Evolutionary conservation across 2,329 filamentous ascomycete genomes (phyloP), one percentile per base, ranked within the genome.

Genomic region (Sordariomycetes sp.): DNA sequence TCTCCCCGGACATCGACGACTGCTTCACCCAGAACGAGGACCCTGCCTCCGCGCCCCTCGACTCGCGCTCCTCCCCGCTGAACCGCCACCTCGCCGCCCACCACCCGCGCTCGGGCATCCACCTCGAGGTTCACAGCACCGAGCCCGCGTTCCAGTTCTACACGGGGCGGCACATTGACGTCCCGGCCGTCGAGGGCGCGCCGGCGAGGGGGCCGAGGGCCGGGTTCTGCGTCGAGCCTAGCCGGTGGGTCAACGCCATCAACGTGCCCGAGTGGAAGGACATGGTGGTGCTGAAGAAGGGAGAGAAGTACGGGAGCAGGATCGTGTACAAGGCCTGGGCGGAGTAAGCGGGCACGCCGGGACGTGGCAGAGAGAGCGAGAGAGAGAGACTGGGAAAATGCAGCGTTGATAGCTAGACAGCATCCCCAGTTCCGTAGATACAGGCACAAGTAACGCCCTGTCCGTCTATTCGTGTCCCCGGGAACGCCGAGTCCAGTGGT

Each of bases 131-230:
- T 6, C 76, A 84, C 65, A 94, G 89, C 74, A 97, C 92, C 0
- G 92, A 97, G 75, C 94, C 94, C 0, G 89, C 90, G 0, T 97
- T 96, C 77, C 92, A 97, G 70, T 95, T 96, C 74, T 97, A 97
- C 73, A 95, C 90, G 0, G 94, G 92, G 62, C 86, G 88, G 66
- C 86, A 84, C 66, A 90, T 95, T 62, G 75, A 94, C 64, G 86
- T 95, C 13, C 86, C 88, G 0, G 85, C 75, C 34, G 75, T 83
- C 3, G 77, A 76, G n/a, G 76, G 76, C 2, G 70, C 80, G 32
- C 81, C 86, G 0, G 84, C 85, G 1, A 80, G 89, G 54, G 81
- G 78, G 0, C 67, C 81, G 3, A 80, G 90, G 54, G 82, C 85
- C 52, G 92, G 87, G 0, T 95, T 97, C 74, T 96, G 90, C 69